Conservation (phyloP, 345 rosid genomes). For the Pistacia atlantica region DNA sequence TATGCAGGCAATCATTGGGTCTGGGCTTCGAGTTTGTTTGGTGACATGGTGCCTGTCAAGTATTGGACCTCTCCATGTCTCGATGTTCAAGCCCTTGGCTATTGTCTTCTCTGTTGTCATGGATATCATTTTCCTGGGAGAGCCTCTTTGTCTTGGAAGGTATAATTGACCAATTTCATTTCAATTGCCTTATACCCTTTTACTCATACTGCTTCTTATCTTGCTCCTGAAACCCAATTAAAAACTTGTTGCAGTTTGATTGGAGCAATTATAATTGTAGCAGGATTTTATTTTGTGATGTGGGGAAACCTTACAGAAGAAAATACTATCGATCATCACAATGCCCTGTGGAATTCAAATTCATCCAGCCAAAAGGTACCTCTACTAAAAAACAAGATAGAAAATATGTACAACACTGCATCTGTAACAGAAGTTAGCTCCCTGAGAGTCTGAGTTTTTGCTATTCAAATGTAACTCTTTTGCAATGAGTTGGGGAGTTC, state of each 20-base stretch:
- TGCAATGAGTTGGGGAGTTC: too few species aligned
- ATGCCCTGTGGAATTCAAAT: constrained; percentile 7
- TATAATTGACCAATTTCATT: constrained; percentile 4
- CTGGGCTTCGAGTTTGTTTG: constrained; percentile 14
- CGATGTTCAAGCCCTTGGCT: constrained; percentile 37
- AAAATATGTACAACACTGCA: constrained; percentile 25
- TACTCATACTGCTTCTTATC: background rate
- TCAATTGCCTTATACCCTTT: background rate
- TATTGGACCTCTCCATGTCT: constrained; percentile 34
- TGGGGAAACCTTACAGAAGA: constrained; percentile 59
- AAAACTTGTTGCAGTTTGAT: constrained; percentile 21
- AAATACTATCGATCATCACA: constrained; percentile 22
- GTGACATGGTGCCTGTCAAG: constrained; percentile 27
- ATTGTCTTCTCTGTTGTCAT: constrained; percentile 22
- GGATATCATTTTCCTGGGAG: constrained; percentile 25
- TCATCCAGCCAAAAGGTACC: constrained; percentile 36
- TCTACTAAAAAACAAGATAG: constrained; percentile 38
- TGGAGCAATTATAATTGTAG: constrained; percentile 35
- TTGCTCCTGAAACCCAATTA: background rate
- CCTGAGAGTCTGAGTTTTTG: too few species aligned
- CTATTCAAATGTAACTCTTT: too few species aligned
- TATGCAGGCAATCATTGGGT: constrained; percentile 20
- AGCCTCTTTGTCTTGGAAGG: constrained; percentile 32
- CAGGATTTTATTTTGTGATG: constrained; percentile 55
- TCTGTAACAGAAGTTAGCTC: background rate